phyloP scores from a whole-genome alignment of 192 early-diverging fungal genomes.

The Lobosporangium transversale region DNA sequence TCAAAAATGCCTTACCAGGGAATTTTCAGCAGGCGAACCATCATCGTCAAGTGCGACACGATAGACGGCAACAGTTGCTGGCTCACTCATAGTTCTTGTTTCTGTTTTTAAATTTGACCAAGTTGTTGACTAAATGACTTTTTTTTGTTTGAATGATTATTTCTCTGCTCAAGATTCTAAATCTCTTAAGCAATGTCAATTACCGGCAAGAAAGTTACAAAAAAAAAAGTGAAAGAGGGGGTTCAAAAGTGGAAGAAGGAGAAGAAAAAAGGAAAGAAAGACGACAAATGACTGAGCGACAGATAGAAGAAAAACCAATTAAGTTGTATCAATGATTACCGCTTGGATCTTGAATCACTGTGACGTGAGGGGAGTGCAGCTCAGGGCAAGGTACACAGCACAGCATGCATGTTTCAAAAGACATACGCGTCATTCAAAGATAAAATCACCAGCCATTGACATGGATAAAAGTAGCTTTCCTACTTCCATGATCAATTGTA shows the following conservation, averaged over 20 bases:
- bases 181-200: too few species aligned
- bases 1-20: conserved; percentile 23
- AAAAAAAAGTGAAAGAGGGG: neutral
- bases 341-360: neutral
- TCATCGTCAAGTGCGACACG: conserved; percentile 52
- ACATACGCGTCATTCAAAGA: too few species aligned
- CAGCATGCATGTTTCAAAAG: too few species aligned
- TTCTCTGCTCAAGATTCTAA: neutral
- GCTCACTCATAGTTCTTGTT: neutral
- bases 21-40: conserved; percentile 48
- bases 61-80: conserved; percentile 24
- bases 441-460: too few species aligned
- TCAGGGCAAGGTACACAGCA: too few species aligned
- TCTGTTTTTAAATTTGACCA: neutral
- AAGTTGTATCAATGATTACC: too few species aligned
- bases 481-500: too few species aligned
- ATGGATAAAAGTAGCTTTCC: too few species aligned
- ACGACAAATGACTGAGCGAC: neutral
- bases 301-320: neutral
- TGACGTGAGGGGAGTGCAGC: neutral
- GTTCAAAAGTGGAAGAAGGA: neutral
- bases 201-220: too few species aligned
- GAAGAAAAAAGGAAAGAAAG: neutral
- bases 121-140: too few species aligned
- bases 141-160: neutral